Evolutionary conservation across 345 rosid species (phyloP).

Genomic region (Triadica sebifera): DNA sequence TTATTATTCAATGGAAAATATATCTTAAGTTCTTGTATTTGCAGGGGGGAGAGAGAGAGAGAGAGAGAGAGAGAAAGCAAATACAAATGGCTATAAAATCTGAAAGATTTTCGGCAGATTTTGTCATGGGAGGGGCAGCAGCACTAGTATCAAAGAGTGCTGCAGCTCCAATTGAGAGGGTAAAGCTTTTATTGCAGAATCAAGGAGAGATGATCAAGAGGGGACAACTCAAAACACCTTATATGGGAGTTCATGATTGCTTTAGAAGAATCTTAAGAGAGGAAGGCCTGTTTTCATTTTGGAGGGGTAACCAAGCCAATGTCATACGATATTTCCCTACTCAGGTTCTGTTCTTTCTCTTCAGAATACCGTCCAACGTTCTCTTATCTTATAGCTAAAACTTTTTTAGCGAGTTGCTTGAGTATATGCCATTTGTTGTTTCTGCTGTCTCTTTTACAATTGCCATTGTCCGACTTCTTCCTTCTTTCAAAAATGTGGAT

Average conservation of each 20-base stretch:
- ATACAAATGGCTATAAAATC: slow-evolving; percentile 28
- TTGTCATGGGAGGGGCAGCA: slow-evolving; percentile 75
- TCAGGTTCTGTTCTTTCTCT: slow-evolving; percentile 46
- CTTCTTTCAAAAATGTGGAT: neutral
- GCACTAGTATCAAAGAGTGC: slow-evolving; percentile 73
- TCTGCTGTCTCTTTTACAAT: neutral
- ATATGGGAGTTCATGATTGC: slow-evolving; percentile 63
- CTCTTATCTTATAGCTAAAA: neutral
- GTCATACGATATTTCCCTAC: slow-evolving; percentile 89
- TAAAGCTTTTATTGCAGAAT: slow-evolving; percentile 87
- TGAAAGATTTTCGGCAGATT: slow-evolving; percentile 71
- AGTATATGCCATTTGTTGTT: neutral
- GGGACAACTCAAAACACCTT: slow-evolving; percentile 65
- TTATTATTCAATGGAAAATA: neutral
- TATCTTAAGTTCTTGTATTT: neutral
- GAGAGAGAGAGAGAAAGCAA: neutral
- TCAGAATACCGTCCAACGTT: neutral
- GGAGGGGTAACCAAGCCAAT: slow-evolving; percentile 97
- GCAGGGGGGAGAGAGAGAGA: slow-evolving; percentile 4
- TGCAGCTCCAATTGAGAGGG: slow-evolving; percentile 93
- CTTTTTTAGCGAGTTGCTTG: neutral
- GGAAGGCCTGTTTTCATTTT: slow-evolving; percentile 76
- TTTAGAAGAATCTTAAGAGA: slow-evolving; percentile 68
- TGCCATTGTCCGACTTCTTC: neutral
- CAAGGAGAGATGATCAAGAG: slow-evolving; percentile 89